Evolutionary conservation across 2,329 filamentous ascomycete species (phyloP), one percentile per base, ranked within the genome.

Genomic region (Neocucurbitaria cava): DNA sequence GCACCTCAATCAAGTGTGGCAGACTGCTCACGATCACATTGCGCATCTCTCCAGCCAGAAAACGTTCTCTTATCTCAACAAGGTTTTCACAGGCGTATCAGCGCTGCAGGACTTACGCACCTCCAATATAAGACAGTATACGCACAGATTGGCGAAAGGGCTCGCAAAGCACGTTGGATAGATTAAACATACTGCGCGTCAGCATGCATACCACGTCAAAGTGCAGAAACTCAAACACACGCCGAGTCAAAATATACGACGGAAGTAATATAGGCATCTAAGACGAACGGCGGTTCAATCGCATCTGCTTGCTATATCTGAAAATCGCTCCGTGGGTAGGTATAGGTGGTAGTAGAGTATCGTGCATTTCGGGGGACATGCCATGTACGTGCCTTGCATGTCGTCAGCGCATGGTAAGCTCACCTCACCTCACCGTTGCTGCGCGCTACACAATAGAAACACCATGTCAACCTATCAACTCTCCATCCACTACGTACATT

Each of bases 61-160:
- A 28, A 9, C 21, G 9, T 46, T 26, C 17, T 17, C 24, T 43
- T 43, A 30, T 43, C 41, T 43, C 41, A 43, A 43, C 41, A 43
- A 11, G n/a, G n/a, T n/a, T n/a, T 43, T 43, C 41, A 17, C 7
- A 18, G n/a, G 41, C 41, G 41, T 43, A 43, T 43, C 41, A 43
- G 41, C 31, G 31, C 31, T 35, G 31, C 31, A 35, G 13, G n/a
- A n/a, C 13, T 15, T 15, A 13, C 31, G 31, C 31, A 35, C 31
- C 31, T 17, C 5, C 13, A 35, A 35, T 35, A 35, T 35, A 35
- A 10, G 3, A 35, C 17, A 35, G 31, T n/a, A 17, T 13, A 6
- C 13, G 4, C 31, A 35, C 31, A 35, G 31, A 35, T 35, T 40
- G 18, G 36, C 36, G 36, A 40, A 15, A 40, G 24, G 24, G 13